A percentile compares a stretch with the other conserved stretches of the same genome.
phyloP scores from a whole-genome alignment of 345 rosid genomes.

The Citrus inodora region DNA sequence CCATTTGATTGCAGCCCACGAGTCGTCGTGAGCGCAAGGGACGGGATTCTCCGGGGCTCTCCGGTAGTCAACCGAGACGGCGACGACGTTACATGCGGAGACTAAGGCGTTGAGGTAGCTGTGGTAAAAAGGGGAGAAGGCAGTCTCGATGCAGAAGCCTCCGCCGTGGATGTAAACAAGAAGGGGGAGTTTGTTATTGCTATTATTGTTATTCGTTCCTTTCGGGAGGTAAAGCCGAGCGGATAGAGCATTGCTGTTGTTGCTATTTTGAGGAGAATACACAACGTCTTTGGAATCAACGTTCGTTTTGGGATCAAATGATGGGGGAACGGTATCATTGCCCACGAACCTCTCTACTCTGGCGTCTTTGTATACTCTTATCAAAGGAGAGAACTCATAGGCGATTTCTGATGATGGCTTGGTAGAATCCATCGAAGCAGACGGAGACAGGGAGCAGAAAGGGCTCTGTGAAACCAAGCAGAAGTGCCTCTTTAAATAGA shows the following conservation, averaged over 20 bases:
- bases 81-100: neutral
- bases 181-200: neutral
- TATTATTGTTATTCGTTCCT: no score
- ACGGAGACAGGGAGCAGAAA: no score
- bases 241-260: neutral
- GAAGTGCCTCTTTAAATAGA: no score
- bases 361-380: neutral
- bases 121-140: neutral
- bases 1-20: neutral
- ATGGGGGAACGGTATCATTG: neutral
- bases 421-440: neutral
- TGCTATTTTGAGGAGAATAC: neutral
- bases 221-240: neutral
- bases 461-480: no score
- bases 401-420: neutral
- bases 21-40: neutral
- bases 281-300: neutral
- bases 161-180: neutral
- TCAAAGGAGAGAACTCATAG: neutral
- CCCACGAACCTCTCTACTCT: neutral
- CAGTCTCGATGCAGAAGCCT: neutral
- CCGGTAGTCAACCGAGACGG: neutral
- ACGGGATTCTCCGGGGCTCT: neutral
- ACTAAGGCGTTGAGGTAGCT: neutral
- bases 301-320: neutral